Percentiles rank a stretch among this genome's conserved stretches.
These are phyloP conservation scores for Ganoderma lucidum DNA, from an alignment of 1,284 basidiomycete species.

Conservation along the genomic window DNA sequence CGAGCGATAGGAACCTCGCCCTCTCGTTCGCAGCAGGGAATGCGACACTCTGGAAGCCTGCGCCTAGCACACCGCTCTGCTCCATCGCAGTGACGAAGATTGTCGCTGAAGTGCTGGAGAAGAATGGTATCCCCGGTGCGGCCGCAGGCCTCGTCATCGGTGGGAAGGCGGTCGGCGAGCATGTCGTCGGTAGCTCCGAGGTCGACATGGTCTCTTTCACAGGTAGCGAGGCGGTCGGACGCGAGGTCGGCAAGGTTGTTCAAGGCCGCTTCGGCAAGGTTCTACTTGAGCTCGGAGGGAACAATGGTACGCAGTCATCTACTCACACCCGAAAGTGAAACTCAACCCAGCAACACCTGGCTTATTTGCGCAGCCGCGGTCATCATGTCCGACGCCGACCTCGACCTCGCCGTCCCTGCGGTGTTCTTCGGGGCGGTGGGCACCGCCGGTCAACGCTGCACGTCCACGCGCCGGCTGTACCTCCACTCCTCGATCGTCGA, in stretches of 20 bases:
- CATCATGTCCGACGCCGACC: slow-evolving; percentile 93
- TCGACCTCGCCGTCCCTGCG: slow-evolving; percentile 86
- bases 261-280: slow-evolving; percentile 85
- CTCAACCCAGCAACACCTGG: not conserved
- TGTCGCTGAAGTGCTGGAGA: slow-evolving; percentile 81
- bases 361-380: slow-evolving; percentile 71
- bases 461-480: slow-evolving; percentile 90
- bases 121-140: slow-evolving; percentile 84
- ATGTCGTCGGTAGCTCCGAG: slow-evolving; percentile 74
- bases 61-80: slow-evolving; percentile 87
- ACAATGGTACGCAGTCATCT: slow-evolving; percentile 71
- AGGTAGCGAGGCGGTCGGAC: slow-evolving; percentile 89
- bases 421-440: slow-evolving; percentile 96
- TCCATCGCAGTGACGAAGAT: slow-evolving; percentile 91
- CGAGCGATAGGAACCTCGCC: slow-evolving; percentile 83
- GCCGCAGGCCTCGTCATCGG: slow-evolving; percentile 87
- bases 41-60: slow-evolving; percentile 95
- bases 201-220: slow-evolving; percentile 95
- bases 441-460: slow-evolving; percentile 95
- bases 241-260: slow-evolving; percentile 83
- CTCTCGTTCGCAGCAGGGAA: slow-evolving; percentile 92
- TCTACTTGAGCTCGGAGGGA: slow-evolving; percentile 94
- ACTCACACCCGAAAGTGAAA: not conserved
- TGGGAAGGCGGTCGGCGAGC: slow-evolving; percentile 82
- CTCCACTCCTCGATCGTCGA: slow-evolving; percentile 84